Evolutionary conservation across 2,329 filamentous ascomycete genomes (phyloP).

Genomic region (Coniella vitis): DNA sequence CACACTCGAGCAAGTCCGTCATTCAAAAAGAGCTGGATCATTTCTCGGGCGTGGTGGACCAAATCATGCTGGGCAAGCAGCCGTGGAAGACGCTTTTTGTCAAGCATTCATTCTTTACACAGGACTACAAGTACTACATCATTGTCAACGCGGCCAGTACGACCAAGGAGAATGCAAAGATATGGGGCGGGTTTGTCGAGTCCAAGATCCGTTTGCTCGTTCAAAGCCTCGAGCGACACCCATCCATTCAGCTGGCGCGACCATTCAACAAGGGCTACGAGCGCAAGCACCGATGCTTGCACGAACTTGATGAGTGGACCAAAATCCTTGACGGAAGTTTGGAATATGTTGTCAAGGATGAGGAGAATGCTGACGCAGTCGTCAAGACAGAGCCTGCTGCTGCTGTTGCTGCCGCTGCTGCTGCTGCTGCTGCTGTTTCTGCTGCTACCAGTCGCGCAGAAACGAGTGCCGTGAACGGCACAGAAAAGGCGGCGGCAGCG

Average conservation of each 20-base stretch:
- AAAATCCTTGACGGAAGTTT: conserved; percentile 50
- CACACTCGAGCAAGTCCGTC: conserved; percentile 74
- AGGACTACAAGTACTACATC: conserved; percentile 92
- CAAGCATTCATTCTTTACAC: conserved; percentile 89
- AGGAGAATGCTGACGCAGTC: conserved; percentile 23
- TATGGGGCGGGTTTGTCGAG: conserved; percentile 88
- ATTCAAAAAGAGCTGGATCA: conserved; percentile 78
- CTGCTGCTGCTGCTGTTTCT: too few relatives aligned
- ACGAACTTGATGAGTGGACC: conserved; percentile 39
- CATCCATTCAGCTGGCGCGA: conserved; percentile 74
- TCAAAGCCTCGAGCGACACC: conserved; percentile 71
- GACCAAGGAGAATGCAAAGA: conserved; percentile 74
- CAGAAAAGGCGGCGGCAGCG: conserved; percentile 33
- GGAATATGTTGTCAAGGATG: conserved; percentile 34
- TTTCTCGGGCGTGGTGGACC: conserved; percentile 68
- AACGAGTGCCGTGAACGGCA: conserved; percentile 37
- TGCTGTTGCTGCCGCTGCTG: too few relatives aligned
- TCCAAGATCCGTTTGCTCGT: conserved; percentile 88
- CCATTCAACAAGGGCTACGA: conserved; percentile 93
- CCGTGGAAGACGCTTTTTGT: conserved; percentile 84
- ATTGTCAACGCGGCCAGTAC: conserved; percentile 77
- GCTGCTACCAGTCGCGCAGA: conserved; percentile 30
- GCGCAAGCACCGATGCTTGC: conserved; percentile 64
- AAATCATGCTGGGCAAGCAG: conserved; percentile 69
- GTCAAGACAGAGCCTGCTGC: conserved; percentile 41